phyloP scores from a whole-genome alignment of 2,329 filamentous ascomycete genomes.

The Lachnellula hyalina region DNA sequence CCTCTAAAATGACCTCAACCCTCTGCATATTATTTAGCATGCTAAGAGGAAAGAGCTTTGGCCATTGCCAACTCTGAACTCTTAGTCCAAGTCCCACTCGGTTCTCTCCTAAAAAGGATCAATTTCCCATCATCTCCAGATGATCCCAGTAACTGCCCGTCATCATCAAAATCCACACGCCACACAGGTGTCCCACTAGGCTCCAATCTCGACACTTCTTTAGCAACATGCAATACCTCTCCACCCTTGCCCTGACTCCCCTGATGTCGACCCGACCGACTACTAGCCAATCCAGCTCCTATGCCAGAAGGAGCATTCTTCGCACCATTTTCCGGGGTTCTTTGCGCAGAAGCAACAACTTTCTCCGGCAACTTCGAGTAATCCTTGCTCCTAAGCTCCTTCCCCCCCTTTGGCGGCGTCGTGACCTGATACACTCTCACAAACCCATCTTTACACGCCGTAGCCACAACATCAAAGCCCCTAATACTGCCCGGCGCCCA shows the following conservation, averaged over 20 bases:
- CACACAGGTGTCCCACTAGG: conserved; percentile 67
- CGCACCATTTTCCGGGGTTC: conserved; percentile 18
- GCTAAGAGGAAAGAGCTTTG: background rate
- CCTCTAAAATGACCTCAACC: background rate
- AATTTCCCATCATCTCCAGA: conserved; percentile 71
- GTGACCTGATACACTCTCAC: conserved; percentile 83
- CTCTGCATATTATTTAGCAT: background rate
- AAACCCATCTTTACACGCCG: conserved; percentile 86
- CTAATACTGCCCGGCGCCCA: conserved; percentile 91
- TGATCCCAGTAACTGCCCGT: conserved; percentile 68
- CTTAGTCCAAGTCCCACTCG: conserved; percentile 28
- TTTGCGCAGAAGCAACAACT: conserved; percentile 22
- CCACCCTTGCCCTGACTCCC: conserved; percentile 48
- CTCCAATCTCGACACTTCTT: conserved; percentile 61
- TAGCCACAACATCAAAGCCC: conserved; percentile 85
- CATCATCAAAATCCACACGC: conserved; percentile 65
- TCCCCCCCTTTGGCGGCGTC: conserved; percentile 49
- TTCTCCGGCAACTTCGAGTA: conserved; percentile 26
- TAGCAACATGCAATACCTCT: conserved; percentile 57
- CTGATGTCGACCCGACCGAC: conserved; percentile 42
- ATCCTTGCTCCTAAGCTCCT: conserved; percentile 32
- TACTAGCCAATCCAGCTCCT: conserved; percentile 45
- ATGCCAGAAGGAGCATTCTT: conserved; percentile 45
- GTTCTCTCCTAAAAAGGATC: conserved; percentile 53
- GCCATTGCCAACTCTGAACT: conserved; percentile 29